phyloP scores from a whole-genome alignment of 192 early-diverging fungal species.

The Umbelopsis isabellina region DNA sequence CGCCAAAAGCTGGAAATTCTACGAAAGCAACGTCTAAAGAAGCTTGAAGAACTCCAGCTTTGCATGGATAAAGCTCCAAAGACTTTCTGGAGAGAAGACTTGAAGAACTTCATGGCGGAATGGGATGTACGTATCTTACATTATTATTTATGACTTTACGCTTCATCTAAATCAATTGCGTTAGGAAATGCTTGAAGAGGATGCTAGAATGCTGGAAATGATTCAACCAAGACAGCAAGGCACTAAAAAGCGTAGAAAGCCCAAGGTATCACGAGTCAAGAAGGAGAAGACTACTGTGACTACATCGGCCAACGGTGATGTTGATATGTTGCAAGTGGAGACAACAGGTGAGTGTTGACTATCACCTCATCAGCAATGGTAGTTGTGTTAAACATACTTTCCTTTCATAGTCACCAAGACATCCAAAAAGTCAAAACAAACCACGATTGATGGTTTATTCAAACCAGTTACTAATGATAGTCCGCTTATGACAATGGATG shows the following conservation, averaged over 20 bases:
- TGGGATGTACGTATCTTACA: constrained; percentile 70
- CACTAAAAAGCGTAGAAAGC: not conserved
- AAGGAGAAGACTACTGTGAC: not conserved
- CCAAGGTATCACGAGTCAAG: not conserved
- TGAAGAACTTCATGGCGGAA: constrained; percentile 79
- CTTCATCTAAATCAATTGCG: not conserved
- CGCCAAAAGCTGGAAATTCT: constrained; percentile 85
- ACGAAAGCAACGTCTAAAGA: constrained; percentile 65
- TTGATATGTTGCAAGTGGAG: not conserved
- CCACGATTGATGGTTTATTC: not conserved
- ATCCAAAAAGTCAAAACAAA: constrained; percentile 2
- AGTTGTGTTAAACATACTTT: too few relatives aligned
- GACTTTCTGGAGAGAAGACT: constrained; percentile 84
- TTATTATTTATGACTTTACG: not conserved
- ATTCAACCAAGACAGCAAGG: not conserved
- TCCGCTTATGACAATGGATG: not conserved
- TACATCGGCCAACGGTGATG: not conserved
- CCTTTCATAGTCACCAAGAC: not conserved
- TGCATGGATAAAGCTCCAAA: constrained; percentile 66
- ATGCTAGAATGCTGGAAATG: constrained; percentile 17
- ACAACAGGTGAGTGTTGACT: not conserved
- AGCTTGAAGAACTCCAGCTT: constrained; percentile 68
- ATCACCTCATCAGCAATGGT: too few relatives aligned
- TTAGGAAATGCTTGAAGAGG: constrained; percentile 27
- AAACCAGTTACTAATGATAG: not conserved